Base-by-base conservation (phyloP, 2,329 filamentous ascomycete genomes). In the Corinectria fuckeliana region DNA sequence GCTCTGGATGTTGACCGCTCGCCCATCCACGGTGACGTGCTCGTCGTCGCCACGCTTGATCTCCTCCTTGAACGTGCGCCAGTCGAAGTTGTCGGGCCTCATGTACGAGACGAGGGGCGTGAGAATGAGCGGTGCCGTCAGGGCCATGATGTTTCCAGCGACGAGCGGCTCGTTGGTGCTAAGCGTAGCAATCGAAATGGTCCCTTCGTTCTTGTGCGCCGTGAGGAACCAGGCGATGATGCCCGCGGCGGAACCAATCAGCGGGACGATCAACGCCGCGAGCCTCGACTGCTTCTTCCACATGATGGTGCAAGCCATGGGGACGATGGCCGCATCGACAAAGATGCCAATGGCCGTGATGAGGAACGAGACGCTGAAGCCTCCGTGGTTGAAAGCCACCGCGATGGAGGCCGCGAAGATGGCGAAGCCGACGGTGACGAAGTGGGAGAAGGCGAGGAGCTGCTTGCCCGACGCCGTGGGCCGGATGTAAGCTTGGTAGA, bases 351-450 rank as follows among this genome's bases (percentile, higher is more conserved):
- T 56, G 10, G 57, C 57, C 1, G 57, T 95, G 70, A 95, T 84
- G 7, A 95, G 80, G 72, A 94, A 95, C 4, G 91, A 91, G 89
- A 95, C 93, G 5, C 85, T 88, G 56, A 95, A 89, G 14, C 88
- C 87, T 6, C 84, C 86, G 62, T 89, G 88, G 72, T 79, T 85
- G 0, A 93, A 82, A 0, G 89, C 91, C 1, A 91, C 91, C 0
- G 87, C 88, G 74, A 94, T 91, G 0, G 79, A 84, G 9, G 91
- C 90, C 79, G 95, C 93, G 75, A 89, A 70, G 74, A 95, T 93
- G 2, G 89, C 91, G 3, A 90, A 93, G 3, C 94, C 91, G 88
- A 92, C 65, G 88, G 90, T 2, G 91, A 90, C 3, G 85, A 91
- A 2, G 91, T 95, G 58, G 11, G 36, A 95, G 91, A 25, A 92